Conservation (phyloP, 2,329 filamentous ascomycete genomes). For the Cordyceps cateniannulata region DNA sequence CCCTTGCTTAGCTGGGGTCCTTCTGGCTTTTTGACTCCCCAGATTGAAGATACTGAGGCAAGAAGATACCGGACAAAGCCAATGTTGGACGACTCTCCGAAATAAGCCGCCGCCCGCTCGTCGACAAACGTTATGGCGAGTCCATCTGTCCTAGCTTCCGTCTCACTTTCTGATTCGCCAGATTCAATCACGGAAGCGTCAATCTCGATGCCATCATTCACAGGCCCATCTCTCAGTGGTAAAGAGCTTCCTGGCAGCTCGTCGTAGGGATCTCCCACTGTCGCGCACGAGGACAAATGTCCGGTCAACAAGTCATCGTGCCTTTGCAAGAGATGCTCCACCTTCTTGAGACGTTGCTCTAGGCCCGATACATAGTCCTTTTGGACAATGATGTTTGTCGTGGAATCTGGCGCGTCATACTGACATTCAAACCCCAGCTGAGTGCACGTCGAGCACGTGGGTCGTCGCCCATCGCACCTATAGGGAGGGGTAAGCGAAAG, state of each 20-base stretch:
- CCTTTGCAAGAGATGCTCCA: constrained; percentile 16
- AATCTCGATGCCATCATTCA: constrained; percentile 3
- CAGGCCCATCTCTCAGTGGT: not conserved
- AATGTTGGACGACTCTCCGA: constrained; percentile 21
- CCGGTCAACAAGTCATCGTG: constrained; percentile 12
- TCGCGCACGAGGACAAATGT: constrained; percentile 3
- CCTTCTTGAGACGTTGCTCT: constrained; percentile 15
- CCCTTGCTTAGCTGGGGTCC: not conserved
- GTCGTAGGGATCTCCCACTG: not conserved
- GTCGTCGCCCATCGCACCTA: constrained; percentile 20
- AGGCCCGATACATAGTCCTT: constrained; percentile 15
- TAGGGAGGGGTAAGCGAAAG: not conserved
- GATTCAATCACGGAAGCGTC: constrained; percentile 13
- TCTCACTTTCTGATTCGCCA: constrained; percentile 13
- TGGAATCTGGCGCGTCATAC: constrained; percentile 17
- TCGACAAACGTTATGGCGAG: constrained; percentile 19
- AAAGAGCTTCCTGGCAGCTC: not conserved
- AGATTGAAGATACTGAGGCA: constrained; percentile 13
- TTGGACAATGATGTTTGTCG: constrained; percentile 14
- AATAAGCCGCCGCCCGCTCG: constrained; percentile 17
- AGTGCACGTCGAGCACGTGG: constrained; percentile 17
- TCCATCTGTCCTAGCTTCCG: constrained; percentile 18
- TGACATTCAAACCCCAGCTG: constrained; percentile 17
- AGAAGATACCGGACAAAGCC: constrained; percentile 18
- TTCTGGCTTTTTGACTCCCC: constrained; percentile 1